phyloP scores from a whole-genome alignment of 306 rosid species.

The Cucumis cinereus region DNA sequence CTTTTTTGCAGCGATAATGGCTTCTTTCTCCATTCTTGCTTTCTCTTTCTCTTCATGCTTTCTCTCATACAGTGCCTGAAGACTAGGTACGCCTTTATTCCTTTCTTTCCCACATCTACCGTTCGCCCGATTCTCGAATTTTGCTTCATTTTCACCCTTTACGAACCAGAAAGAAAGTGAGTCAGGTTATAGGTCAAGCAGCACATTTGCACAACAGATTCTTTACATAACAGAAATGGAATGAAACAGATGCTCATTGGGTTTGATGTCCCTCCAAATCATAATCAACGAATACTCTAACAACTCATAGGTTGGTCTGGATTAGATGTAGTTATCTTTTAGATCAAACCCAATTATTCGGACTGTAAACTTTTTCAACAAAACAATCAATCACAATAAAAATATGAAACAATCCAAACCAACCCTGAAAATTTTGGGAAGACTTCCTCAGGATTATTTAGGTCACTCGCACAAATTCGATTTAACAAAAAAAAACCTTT shows the following conservation, averaged over 20 bases:
- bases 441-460: too few species aligned
- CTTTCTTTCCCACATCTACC: conserved; percentile 18
- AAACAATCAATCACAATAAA: too few species aligned
- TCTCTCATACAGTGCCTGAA: conserved; percentile 40
- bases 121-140: conserved; percentile 16
- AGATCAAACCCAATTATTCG: not conserved
- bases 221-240: not conserved
- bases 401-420: too few species aligned
- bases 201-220: not conserved
- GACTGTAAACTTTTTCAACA: too few species aligned
- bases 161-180: not conserved
- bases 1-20: conserved; percentile 29
- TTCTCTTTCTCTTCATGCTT: conserved; percentile 46
- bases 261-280: not conserved
- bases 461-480: too few species aligned
- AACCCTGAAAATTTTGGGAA: too few species aligned
- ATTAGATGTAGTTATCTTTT: too few species aligned
- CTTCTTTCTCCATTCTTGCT: conserved; percentile 55
- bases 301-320: not conserved
- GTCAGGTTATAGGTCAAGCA: not conserved
- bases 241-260: not conserved
- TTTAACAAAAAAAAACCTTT: too few species aligned
- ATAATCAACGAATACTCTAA: not conserved
- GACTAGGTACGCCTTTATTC: conserved; percentile 24
- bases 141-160: conserved; percentile 33